Evolutionary conservation across 371 early-diverging fungal genomes (phyloP), one percentile per base, ranked within the genome.

Genomic region (Mucor plumbeus): DNA sequence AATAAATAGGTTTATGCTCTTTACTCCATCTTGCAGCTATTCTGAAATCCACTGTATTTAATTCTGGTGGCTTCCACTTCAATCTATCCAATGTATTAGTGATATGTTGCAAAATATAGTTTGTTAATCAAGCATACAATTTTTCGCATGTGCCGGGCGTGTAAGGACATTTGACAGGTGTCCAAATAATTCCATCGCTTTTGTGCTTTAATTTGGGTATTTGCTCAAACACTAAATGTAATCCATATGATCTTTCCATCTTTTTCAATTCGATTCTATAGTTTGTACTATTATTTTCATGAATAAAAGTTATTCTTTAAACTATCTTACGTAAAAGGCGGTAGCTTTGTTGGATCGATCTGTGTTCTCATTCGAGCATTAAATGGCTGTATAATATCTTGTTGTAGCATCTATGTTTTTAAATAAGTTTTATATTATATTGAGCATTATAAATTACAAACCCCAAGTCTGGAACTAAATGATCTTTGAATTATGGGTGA

Each of bases 1-100:
- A 76, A 68, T 90, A 91, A 19, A 86, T 76, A 0, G 89, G 88
- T 61, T 91, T 90, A 39, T 86, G 84, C 39, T 91, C 90, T 62
- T 81, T 88, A 67, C 84, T 89, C 72, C 76, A 77, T 4, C 72
- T 76, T 7, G 86, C 87, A 31, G 82, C 74, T 43, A 91, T 85
- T 59, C 83, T 81, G 69, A 97, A 96, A 76, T 96, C 94, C 13
- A 92, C 92, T 4, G 95, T 92, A 68, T 91, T 93, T 50, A 90
- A 82, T 11, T 92, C 89, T 4, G 91, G 86, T 26, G 96, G 94
- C 74, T 96, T 96, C 97, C 97, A 97, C 73, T 96, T 96, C 13
- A 96, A 74, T 67, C 93, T 93, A 80, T 5, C 15, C 61, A 43
- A 33, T 39, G 44, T 19, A 1, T 17, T 36, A 44, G 61, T 26